phyloP scores from a whole-genome alignment of 2,329 filamentous ascomycete species.

The Didymellaceae sp. region DNA sequence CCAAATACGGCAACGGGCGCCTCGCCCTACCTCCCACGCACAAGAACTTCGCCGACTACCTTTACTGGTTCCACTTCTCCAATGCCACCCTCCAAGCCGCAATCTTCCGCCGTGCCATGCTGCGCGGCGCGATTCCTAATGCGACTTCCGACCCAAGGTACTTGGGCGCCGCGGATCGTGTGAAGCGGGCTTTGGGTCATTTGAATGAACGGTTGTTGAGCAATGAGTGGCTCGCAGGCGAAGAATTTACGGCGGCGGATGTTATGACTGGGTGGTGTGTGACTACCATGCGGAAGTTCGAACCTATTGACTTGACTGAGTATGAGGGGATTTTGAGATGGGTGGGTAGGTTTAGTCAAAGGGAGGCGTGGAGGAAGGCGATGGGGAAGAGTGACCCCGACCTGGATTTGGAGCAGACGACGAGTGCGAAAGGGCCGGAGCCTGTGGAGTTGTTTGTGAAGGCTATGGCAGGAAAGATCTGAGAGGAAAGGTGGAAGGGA shows the following conservation, averaged over 20 bases:
- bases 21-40: conserved; percentile 56
- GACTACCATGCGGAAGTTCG: conserved; percentile 66
- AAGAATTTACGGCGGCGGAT: conserved; percentile 69
- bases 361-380: conserved; percentile 48
- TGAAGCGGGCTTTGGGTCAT: conserved; percentile 51
- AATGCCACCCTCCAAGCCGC: conserved; percentile 51
- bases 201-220: conserved; percentile 58
- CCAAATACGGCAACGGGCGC: conserved; percentile 56
- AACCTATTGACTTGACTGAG: conserved; percentile 45
- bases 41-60: conserved; percentile 63
- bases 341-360: conserved; percentile 35
- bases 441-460: conserved; percentile 27
- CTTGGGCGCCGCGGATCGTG: conserved; percentile 41
- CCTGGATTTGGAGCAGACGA: conserved; percentile 42
- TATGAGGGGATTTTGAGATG: conserved; percentile 42
- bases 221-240: conserved; percentile 64
- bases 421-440: conserved; percentile 38
- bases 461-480: conserved; percentile 31
- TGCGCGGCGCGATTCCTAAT: conserved; percentile 37
- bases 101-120: conserved; percentile 39
- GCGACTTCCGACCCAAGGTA: conserved; percentile 44
- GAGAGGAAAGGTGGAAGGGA: neutral
- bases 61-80: conserved; percentile 70
- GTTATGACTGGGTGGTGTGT: conserved; percentile 67
- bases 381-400: conserved; percentile 65